These are phyloP conservation scores for Tulasnella sp. DNA, from an alignment of 768 basidiomycete species.

Conservation along the genomic window DNA sequence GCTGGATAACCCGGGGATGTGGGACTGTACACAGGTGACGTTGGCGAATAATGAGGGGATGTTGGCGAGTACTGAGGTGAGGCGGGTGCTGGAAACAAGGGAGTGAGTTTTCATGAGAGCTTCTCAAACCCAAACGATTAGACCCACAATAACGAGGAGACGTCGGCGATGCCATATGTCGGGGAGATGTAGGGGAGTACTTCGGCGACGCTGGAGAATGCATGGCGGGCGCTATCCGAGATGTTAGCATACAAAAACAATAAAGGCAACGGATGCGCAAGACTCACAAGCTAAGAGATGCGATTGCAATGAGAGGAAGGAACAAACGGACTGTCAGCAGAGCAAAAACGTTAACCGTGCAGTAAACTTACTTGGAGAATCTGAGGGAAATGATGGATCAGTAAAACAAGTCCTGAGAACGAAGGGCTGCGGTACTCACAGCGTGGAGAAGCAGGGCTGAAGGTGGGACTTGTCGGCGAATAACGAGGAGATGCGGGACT, in stretches of 20 bases:
- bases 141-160: slow-evolving; percentile 73
- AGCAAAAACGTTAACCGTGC: slow-evolving; percentile 25
- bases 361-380: slow-evolving; percentile 74
- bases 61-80: slow-evolving; percentile 88
- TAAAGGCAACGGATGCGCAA: not conserved
- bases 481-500: slow-evolving; percentile 88
- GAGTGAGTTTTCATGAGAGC: slow-evolving; percentile 30
- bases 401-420: slow-evolving; percentile 31
- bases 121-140: not conserved
- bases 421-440: slow-evolving; percentile 55
- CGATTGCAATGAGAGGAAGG: slow-evolving; percentile 19
- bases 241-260: not conserved
- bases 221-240: slow-evolving; percentile 60
- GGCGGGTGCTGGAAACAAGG: slow-evolving; percentile 63
- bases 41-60: slow-evolving; percentile 82
- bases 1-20: slow-evolving; percentile 16
- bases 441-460: slow-evolving; percentile 75
- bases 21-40: slow-evolving; percentile 74
- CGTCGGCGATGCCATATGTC: slow-evolving; percentile 45
- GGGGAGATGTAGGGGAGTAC: slow-evolving; percentile 90
- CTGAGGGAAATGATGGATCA: slow-evolving; percentile 46
- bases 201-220: slow-evolving; percentile 90
- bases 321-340: not conserved
- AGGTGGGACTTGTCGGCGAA: slow-evolving; percentile 87
- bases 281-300: slow-evolving; percentile 62